Evolutionary conservation across 208 protist species (phyloP).

Genomic region (Leishmania turanica): DNA sequence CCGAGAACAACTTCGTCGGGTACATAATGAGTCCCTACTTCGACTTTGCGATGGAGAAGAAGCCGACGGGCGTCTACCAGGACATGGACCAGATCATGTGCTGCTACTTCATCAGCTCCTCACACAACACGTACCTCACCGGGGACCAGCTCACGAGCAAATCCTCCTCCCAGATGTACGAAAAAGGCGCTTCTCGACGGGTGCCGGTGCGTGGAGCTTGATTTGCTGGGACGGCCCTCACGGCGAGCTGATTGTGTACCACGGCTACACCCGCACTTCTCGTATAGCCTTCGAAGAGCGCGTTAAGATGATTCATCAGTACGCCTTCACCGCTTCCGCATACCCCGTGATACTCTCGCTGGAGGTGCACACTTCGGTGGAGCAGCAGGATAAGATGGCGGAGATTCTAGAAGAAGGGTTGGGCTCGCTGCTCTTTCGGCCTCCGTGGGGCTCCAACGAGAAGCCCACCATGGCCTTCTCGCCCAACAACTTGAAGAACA

Average conservation of each 20-base stretch:
- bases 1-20: constrained; percentile 41
- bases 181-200: constrained; percentile 69
- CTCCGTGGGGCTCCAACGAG: constrained; percentile 44
- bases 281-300: constrained; percentile 70
- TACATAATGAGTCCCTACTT: constrained; percentile 49
- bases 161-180: constrained; percentile 66
- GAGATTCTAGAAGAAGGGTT: constrained; percentile 59
- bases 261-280: constrained; percentile 79
- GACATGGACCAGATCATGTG: constrained; percentile 87
- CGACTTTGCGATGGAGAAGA: constrained; percentile 35
- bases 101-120: constrained; percentile 93
- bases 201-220: constrained; percentile 84
- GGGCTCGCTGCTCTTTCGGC: constrained; percentile 53
- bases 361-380: constrained; percentile 66
- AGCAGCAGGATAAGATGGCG: constrained; percentile 80
- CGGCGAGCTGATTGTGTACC: constrained; percentile 79
- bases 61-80: constrained; percentile 52
- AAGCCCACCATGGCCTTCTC: constrained; percentile 46
- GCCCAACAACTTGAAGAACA: constrained; percentile 53
- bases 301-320: constrained; percentile 60
- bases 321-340: constrained; percentile 62
- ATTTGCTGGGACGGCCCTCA: constrained; percentile 85
- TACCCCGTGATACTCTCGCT: constrained; percentile 87
- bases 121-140: constrained; percentile 96
- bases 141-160: constrained; percentile 91